Evolutionary conservation across 495 filamentous ascomycete species (phyloP), one percentile per base, ranked within the genome.

Genomic region (Neurospora tetraspora): DNA sequence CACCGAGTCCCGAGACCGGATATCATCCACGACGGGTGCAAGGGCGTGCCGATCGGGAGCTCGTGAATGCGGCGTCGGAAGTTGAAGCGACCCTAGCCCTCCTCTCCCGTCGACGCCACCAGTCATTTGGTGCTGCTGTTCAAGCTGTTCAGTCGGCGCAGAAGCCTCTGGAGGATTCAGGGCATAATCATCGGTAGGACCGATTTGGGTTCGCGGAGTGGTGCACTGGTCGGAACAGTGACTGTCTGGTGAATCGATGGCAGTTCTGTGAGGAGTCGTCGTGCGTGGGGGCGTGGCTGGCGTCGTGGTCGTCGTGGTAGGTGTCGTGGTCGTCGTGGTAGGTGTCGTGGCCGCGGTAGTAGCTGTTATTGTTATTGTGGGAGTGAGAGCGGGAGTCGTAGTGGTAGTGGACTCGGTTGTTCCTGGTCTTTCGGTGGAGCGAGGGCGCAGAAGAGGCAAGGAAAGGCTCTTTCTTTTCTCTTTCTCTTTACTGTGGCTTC

Each of bases 81-180:
- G 20, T 43, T 68, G 47, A 61, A 76, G 74, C 71, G 76, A 69
- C 65, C 72, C 71, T 69, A 72, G 71, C 72, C 74, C 77, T 71
- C 45, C 74, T 39, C 53, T 74, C 43, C 72, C 69, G 38, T 71
- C 70, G 53, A 71, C 20, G 38, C 73, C 75, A 36, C 65, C 68
- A 37, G 78, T 72, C 78, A 80, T 80, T 76, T 79, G 77, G 73
- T 73, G 27, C 68, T 74, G 59, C 18, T 65, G 71, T 31, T 65
- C 53, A 34, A 65, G 53, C 53, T 65, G 53, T 65, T 65, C 38
- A 42, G 68, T 70, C 45, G 71, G 69, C 69, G 38, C 74, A 39
- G 70, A 37, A 61, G 68, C 40, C 14, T 43, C 38, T 27, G 69
- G 61, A 68, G 68, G 31, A 59, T 68, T 72, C 74, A 73, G 65